Evolutionary conservation across 768 basidiomycete genomes (phyloP).

Genomic region (Kwoniella sp.): DNA sequence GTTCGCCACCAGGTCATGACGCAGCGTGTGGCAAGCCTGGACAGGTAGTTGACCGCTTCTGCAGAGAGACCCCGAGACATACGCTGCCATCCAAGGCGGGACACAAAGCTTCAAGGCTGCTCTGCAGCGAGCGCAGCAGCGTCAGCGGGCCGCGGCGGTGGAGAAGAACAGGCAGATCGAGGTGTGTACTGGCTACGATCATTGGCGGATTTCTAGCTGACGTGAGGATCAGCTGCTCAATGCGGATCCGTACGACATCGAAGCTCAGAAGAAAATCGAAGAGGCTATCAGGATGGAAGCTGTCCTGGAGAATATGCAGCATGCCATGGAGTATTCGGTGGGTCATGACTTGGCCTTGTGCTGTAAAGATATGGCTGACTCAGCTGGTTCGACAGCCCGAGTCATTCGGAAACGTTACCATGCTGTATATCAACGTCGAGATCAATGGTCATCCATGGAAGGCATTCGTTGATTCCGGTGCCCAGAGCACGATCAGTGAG

Average conservation of each 20-base stretch:
- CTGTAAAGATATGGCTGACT: too few species aligned
- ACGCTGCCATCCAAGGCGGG: conserved; percentile 63
- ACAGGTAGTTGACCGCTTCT: neutral
- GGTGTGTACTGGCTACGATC: conserved; percentile 13
- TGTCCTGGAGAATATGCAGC: conserved; percentile 84
- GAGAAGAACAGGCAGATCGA: conserved; percentile 58
- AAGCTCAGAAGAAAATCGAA: conserved; percentile 88
- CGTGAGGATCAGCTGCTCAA: conserved; percentile 58
- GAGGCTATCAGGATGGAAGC: conserved; percentile 86
- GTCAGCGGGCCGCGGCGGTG: conserved; percentile 43
- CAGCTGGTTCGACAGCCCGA: conserved; percentile 65
- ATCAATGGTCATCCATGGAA: conserved; percentile 86
- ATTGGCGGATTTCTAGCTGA: neutral
- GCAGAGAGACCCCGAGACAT: conserved; percentile 78
- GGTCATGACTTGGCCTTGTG: conserved; percentile 3
- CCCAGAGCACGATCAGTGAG: conserved; percentile 93
- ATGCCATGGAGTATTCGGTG: conserved; percentile 77
- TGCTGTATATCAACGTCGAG: conserved; percentile 93
- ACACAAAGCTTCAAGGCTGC: conserved; percentile 72
- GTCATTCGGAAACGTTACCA: conserved; percentile 85
- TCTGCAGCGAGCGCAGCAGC: conserved; percentile 35
- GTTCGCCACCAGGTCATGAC: neutral
- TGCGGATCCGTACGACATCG: conserved; percentile 83
- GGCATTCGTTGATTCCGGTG: conserved; percentile 97
- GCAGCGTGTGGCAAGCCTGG: neutral